Evolutionary conservation across 495 filamentous ascomycete genomes (phyloP).

Genomic region (Trichocladium uniseriatum): DNA sequence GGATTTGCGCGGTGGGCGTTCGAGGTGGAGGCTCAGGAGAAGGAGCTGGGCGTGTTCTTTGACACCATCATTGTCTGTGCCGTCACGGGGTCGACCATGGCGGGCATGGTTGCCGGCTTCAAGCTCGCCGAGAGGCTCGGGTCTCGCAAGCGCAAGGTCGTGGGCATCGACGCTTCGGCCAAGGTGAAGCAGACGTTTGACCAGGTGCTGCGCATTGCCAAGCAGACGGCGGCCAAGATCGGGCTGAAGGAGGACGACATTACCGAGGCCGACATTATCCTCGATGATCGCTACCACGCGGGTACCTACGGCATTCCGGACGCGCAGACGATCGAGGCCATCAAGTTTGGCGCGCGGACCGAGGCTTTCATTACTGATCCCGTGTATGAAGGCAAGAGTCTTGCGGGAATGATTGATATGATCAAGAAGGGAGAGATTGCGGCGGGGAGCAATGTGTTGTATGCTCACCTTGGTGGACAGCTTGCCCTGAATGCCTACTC

Average conservation of each 20-base stretch:
- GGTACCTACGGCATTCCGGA: slow-evolving; percentile 53
- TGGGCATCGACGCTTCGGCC: slow-evolving; percentile 57
- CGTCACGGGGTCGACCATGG: slow-evolving; percentile 54
- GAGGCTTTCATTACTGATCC: slow-evolving; percentile 61
- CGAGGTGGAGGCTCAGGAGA: slow-evolving; percentile 51
- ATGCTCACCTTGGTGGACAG: slow-evolving; percentile 57
- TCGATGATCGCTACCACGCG: slow-evolving; percentile 54
- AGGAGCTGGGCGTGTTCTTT: slow-evolving; percentile 47
- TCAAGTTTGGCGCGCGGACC: slow-evolving; percentile 49
- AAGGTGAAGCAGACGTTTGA: slow-evolving; percentile 44
- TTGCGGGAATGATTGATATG: slow-evolving; percentile 57
- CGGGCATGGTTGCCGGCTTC: slow-evolving; percentile 56
- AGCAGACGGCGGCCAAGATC: slow-evolving; percentile 47
- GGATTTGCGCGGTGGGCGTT: slow-evolving; percentile 59
- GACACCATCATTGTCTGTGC: slow-evolving; percentile 53
- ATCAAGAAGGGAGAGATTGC: slow-evolving; percentile 46
- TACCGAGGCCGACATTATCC: slow-evolving; percentile 43
- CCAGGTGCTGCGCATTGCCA: slow-evolving; percentile 53
- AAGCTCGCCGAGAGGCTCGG: slow-evolving; percentile 43
- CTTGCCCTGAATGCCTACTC: slow-evolving; percentile 52
- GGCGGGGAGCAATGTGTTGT: slow-evolving; percentile 48
- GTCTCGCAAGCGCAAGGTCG: slow-evolving; percentile 34
- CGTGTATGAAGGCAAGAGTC: slow-evolving; percentile 59
- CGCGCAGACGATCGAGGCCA: slow-evolving; percentile 48
- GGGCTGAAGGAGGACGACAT: slow-evolving; percentile 47